Base-by-base conservation (phyloP, 2,329 filamentous ascomycete genomes). In the Penicillium sp. region DNA sequence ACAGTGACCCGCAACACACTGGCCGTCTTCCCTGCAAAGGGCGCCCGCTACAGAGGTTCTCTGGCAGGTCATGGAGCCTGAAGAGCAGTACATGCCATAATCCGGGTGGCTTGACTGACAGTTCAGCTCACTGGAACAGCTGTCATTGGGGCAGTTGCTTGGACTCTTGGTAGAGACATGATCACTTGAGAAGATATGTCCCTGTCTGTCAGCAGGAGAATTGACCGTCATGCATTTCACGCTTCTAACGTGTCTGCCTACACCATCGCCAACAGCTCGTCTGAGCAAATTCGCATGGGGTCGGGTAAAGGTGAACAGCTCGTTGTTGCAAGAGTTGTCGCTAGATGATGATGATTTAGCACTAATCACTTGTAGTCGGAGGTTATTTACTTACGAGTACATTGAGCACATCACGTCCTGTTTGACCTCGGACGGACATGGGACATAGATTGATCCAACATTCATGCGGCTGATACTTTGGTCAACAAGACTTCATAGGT, bases 341-440 rank as follows among this genome's bases (percentile, higher is more conserved):
- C 45, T 48, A 24, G 15, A 37, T 28, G 17, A 7, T 21, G 15
- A 37, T 28, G 17, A 7, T 21, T 46, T 21, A 40, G 34, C 10
- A 31, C 28, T 24, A 29, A 8, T 6, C 5, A 5, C 3, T n/a
- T 19, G 24, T 22, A 24, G 13, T n/a, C 8, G 12, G 5, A 17
- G 3, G 4, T 4, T 28, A 1, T 43, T 3, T n/a, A 22, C 45
- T 43, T 35, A 48, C 22, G 17, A 13, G 38, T 48, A 48, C n/a
- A 48, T 17, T n/a, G 45, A 43, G 38, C 45, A 48, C 22, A 48
- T 48, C 17, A 48, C 34, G 12, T 48, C 45, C 4, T 42, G 35
- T 15, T n/a, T 34, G 12, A 19, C n/a, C 10, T 48, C 45, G 3
- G 38, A 34, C 8, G 45, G n/a, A 8, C 45, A 48, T 9, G 45